These are phyloP conservation scores for Ophiostoma triangulosporum DNA, from an alignment of 2,329 filamentous ascomycete genomes.

Conservation along the genomic window DNA sequence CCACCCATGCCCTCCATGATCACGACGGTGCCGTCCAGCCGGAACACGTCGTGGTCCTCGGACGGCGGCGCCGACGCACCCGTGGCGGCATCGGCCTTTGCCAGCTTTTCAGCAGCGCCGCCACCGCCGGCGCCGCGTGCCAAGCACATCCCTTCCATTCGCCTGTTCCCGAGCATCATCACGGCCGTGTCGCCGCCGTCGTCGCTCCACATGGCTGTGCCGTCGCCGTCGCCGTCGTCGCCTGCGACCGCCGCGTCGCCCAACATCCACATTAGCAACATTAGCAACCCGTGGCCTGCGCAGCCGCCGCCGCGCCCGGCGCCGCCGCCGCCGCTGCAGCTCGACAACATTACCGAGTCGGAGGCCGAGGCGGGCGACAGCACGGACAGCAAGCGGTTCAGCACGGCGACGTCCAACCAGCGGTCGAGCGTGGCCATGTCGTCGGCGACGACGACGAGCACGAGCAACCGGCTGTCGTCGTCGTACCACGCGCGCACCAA, in stretches of 20 bases:
- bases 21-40: neutral
- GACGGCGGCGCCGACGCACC: neutral
- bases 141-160: conserved; percentile 8
- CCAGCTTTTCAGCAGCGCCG: neutral
- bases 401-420: neutral
- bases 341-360: neutral
- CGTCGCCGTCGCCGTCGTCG: neutral
- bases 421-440: neutral
- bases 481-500: conserved; percentile 11
- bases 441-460: neutral
- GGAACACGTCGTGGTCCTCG: neutral
- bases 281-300: conserved; percentile 7
- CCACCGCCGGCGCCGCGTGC: neutral
- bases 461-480: neutral
- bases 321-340: conserved; percentile 6
- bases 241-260: neutral
- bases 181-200: neutral
- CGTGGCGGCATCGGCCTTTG: neutral
- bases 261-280: neutral
- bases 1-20: neutral
- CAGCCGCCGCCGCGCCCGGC: conserved; percentile 3
- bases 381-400: neutral
- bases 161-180: conserved; percentile 8
- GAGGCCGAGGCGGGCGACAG: neutral
- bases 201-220: neutral